A percentile compares a stretch with the other conserved stretches of the same genome.
Evolutionary conservation across 305 asterid species (phyloP).

Genomic region (Fraxinus angustifolia): DNA sequence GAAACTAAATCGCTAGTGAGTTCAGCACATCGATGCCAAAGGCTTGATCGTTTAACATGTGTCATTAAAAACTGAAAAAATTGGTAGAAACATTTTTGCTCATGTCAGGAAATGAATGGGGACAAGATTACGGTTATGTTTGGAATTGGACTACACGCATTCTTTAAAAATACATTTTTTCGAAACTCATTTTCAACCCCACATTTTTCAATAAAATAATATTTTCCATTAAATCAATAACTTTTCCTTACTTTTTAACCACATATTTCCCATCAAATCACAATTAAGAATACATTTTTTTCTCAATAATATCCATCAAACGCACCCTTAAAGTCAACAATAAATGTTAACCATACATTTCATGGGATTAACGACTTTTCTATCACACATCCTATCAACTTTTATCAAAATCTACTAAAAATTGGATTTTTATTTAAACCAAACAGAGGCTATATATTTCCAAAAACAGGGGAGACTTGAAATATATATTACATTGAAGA

Average conservation of each 20-base stretch:
- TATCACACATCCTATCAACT: not conserved
- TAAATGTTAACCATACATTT: too few relatives aligned
- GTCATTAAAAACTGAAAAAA: not conserved
- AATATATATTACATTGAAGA: not conserved
- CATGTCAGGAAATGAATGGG: not conserved
- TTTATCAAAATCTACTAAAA: not conserved
- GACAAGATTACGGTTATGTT: not conserved
- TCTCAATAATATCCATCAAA: too few relatives aligned
- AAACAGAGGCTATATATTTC: not conserved
- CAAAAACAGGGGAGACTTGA: not conserved
- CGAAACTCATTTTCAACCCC: too few relatives aligned
- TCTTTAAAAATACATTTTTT: too few relatives aligned
- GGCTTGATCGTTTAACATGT: not conserved
- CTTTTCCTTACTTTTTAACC: too few relatives aligned
- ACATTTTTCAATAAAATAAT: too few relatives aligned
- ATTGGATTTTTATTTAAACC: not conserved
- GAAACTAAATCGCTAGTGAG: not conserved
- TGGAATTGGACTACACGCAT: not conserved
- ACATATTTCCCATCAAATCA: too few relatives aligned
- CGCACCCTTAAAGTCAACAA: not conserved
- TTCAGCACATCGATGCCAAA: not conserved
- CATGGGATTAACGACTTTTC: not conserved
- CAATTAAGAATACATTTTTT: too few relatives aligned
- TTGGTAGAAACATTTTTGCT: not conserved
- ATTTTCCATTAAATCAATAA: too few relatives aligned